Evolutionary conservation across 2,329 filamentous ascomycete genomes (phyloP), one percentile per base, ranked within the genome.

Genomic region (Cryphonectria parasitica): DNA sequence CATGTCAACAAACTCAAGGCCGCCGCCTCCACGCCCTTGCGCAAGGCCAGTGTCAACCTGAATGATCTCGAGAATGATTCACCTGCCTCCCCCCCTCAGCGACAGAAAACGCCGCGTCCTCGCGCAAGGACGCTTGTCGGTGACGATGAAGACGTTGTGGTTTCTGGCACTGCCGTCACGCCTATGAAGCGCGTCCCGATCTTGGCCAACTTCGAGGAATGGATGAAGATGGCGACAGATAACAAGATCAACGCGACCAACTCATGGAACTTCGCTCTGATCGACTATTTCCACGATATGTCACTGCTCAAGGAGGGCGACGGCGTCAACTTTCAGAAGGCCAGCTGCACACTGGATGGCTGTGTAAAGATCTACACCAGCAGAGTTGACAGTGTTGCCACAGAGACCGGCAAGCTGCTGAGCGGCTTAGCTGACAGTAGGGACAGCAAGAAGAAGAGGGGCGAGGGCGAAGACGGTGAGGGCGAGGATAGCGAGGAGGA

Each of bases 191-290:
- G 95, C 72, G 93, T 97, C 39, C 96, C 96, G 0, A 92, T 99
- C 76, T 85, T 99, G 68, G 96, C 96, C 77, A 99, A 99, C 82
- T 99, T 98, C 77, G 96, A 99, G 80, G 96, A 99, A 80, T 98
- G 95, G 96, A 98, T 99, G 94, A 99, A 98, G 86, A 97, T 99
- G 94, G 96, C 96, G 2, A 98, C 96, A 22, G 96, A 99, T 84
- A 99, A 99, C 83, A 96, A 96, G 82, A 99, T 99, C 86, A 99
- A 98, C 79, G 95, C 96, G 64, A 90, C 92, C 71, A 99, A 99
- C 81, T 98, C 95, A 41, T 99, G 96, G 96, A 98, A 98, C 81
- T 98, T 99, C 82, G 96, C 96, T n/a, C 88, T 99, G 25, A 99
- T 99, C 79, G 96, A 99, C 81, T 99, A 99, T 82, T 99, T 99